These are phyloP conservation scores for Hyphopichia burtonii DNA, from an alignment of 1,139 yeast genomes.

Conservation along the genomic window DNA sequence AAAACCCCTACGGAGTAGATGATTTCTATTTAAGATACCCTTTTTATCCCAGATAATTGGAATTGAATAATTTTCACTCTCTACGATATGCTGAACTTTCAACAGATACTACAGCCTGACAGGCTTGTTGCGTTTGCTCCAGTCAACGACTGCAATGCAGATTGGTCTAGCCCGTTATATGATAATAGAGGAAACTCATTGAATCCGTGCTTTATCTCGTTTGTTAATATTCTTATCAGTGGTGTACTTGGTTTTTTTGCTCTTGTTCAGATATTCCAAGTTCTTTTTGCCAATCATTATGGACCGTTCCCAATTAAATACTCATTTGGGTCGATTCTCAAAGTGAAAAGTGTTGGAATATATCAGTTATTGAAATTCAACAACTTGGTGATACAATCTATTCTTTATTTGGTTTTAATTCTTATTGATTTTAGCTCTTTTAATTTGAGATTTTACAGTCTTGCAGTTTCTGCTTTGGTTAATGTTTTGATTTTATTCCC, in stretches of 20 bases:
- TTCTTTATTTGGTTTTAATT: slow-evolving; percentile 15
- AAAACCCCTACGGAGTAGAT: too few species aligned
- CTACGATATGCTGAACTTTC: background rate
- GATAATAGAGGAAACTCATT: slow-evolving; percentile 24
- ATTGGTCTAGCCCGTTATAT: slow-evolving; percentile 17
- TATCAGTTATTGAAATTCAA: slow-evolving; percentile 22
- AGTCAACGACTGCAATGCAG: background rate
- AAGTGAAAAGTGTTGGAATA: slow-evolving; percentile 26
- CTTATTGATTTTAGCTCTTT: slow-evolving; percentile 12
- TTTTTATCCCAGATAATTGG: too few species aligned
- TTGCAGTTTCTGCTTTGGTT: slow-evolving; percentile 8
- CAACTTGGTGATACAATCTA: slow-evolving; percentile 21
- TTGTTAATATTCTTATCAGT: slow-evolving; percentile 12
- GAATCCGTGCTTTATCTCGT: slow-evolving; percentile 34
- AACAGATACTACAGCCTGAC: background rate
- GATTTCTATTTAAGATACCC: too few species aligned
- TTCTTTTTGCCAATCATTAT: slow-evolving; percentile 18
- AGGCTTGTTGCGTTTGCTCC: background rate
- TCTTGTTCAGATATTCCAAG: slow-evolving; percentile 16
- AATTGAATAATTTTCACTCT: too few species aligned
- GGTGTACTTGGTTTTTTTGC: slow-evolving; percentile 12
- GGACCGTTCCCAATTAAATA: slow-evolving; percentile 29
- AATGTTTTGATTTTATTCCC: slow-evolving; percentile 23
- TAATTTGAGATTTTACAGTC: slow-evolving; percentile 8
- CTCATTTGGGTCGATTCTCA: slow-evolving; percentile 29